Conservation (phyloP, 805 yeast genomes). For the Metschnikowia cubensis region DNA sequence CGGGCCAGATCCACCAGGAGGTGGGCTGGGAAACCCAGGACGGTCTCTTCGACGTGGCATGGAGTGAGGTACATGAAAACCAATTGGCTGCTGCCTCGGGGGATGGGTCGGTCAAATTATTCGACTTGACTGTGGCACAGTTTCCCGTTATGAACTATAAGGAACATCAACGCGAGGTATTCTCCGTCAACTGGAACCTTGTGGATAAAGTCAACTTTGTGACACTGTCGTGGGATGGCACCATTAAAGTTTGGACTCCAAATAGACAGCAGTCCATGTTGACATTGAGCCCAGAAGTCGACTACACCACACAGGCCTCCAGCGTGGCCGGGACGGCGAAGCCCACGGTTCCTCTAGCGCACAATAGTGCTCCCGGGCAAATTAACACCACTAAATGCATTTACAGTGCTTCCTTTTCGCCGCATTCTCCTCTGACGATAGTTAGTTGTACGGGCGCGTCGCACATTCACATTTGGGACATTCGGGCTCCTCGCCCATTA, state of each 20-base stretch:
- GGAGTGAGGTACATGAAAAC: conserved; percentile 90
- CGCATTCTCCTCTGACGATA: conserved; percentile 71
- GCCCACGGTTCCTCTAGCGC: conserved; percentile 30
- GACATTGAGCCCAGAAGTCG: conserved; percentile 43
- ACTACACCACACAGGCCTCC: conserved; percentile 25
- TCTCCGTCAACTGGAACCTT: conserved; percentile 69
- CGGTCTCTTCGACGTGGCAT: conserved; percentile 79
- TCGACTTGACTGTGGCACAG: conserved; percentile 63
- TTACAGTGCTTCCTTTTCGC: conserved; percentile 79
- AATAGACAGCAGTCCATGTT: conserved; percentile 50
- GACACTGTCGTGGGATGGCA: conserved; percentile 90
- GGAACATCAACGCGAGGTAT: conserved; percentile 77
- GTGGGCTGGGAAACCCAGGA: conserved; percentile 84
- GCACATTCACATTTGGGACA: conserved; percentile 76
- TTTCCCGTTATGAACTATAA: conserved; percentile 72
- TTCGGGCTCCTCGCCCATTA: conserved; percentile 61
- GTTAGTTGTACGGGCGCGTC: conserved; percentile 74
- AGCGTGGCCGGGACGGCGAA: conserved; percentile 23
- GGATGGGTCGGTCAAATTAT: conserved; percentile 81
- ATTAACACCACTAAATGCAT: conserved; percentile 51
- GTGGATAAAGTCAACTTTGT: conserved; percentile 65
- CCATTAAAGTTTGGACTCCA: conserved; percentile 77
- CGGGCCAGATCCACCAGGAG: conserved; percentile 57
- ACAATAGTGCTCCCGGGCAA: conserved; percentile 25
- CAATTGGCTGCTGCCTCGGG: conserved; percentile 83